Conservation (phyloP, 345 rosid species). For the Rhizophora apiculata region DNA sequence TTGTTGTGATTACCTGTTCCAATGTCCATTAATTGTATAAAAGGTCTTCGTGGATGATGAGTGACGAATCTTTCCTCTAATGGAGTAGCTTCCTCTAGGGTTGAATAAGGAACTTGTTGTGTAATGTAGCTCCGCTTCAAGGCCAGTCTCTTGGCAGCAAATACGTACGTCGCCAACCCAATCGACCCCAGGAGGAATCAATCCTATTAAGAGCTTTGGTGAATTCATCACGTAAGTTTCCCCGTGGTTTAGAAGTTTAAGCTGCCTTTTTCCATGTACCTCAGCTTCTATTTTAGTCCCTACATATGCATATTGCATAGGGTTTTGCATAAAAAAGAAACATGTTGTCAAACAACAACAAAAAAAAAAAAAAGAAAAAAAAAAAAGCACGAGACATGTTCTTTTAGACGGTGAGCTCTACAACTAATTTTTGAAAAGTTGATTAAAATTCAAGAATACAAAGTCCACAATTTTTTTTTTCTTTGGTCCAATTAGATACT, state of each 20-base stretch:
- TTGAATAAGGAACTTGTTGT: slow-evolving; percentile 40
- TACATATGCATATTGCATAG: slow-evolving; percentile 4
- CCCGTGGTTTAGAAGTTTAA: slow-evolving; percentile 48
- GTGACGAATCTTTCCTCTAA: slow-evolving; percentile 63
- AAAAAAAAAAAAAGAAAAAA: too few relatives aligned
- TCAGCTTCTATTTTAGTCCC: slow-evolving; percentile 69
- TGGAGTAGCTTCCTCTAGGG: slow-evolving; percentile 33
- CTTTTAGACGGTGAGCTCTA: too few relatives aligned
- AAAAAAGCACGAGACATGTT: too few relatives aligned
- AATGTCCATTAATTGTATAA: slow-evolving; percentile 57
- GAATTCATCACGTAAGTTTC: slow-evolving; percentile 83
- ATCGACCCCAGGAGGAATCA: slow-evolving; percentile 60
- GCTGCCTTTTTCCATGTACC: slow-evolving; percentile 54
- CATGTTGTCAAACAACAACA: too few relatives aligned
- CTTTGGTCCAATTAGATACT: too few relatives aligned
- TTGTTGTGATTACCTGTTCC: slow-evolving; percentile 57
- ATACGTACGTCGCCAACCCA: slow-evolving; percentile 67
- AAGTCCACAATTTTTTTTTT: too few relatives aligned
- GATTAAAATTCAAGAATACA: too few relatives aligned
- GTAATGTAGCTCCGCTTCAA: slow-evolving; percentile 56
- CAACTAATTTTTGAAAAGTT: too few relatives aligned
- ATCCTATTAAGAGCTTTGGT: slow-evolving; percentile 55
- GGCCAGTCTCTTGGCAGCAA: slow-evolving; percentile 55
- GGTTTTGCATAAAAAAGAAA: too few relatives aligned
- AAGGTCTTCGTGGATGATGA: slow-evolving; percentile 41